A percentile compares a stretch with the other conserved stretches of the same genome.
Conservation (phyloP, 257 asterid genomes). For the Craterostigma plantagineum region DNA sequence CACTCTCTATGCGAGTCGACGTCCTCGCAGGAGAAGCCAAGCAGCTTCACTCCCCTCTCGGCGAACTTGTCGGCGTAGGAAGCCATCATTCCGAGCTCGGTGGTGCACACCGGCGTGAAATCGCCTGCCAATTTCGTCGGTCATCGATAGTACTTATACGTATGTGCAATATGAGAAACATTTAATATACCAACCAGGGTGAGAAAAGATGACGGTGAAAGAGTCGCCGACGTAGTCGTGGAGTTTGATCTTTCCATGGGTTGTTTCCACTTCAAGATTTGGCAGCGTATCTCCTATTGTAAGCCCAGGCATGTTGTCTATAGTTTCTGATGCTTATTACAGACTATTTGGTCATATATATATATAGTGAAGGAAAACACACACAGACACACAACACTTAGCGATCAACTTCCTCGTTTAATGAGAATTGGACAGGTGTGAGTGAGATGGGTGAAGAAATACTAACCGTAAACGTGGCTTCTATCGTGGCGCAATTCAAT, state of each 20-base stretch:
- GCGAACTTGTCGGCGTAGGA: conserved; percentile 49
- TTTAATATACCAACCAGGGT: conserved; percentile 22
- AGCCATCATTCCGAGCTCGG: conserved; percentile 81
- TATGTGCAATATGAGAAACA: too few relatives aligned
- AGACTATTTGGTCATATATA: too few relatives aligned
- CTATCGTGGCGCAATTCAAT: too few relatives aligned
- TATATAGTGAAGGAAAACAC: too few relatives aligned
- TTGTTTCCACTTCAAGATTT: conserved; percentile 55
- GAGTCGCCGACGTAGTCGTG: conserved; percentile 40
- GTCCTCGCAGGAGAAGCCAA: conserved; percentile 68
- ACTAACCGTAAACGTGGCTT: too few relatives aligned
- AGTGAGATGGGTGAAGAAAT: too few relatives aligned
- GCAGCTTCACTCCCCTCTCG: conserved; percentile 53
- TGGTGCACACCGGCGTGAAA: conserved; percentile 88
- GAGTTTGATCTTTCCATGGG: conserved; percentile 58
- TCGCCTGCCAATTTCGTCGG: conserved; percentile 20
- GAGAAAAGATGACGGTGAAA: conserved; percentile 69
- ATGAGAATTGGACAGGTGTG: too few relatives aligned
- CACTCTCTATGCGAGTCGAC: conserved; percentile 50
- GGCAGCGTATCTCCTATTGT: conserved; percentile 78
- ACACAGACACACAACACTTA: too few relatives aligned
- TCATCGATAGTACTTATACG: too few relatives aligned
- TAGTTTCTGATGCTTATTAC: not conserved
- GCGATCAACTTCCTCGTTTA: too few relatives aligned
- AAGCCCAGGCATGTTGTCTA: conserved; percentile 53